phyloP scores from a whole-genome alignment of 768 basidiomycete genomes.

The Macrolepiota albuminosa region DNA sequence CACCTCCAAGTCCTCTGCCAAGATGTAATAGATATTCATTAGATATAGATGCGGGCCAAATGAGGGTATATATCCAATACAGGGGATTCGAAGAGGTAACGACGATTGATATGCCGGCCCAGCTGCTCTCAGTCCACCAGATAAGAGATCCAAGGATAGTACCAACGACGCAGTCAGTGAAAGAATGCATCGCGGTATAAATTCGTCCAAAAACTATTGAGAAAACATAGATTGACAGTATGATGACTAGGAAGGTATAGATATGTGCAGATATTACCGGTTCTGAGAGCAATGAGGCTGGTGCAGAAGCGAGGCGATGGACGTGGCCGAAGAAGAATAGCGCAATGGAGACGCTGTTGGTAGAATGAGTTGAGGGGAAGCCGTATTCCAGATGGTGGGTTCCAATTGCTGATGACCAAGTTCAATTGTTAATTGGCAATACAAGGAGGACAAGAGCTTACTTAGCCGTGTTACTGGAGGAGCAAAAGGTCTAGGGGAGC shows the following conservation, averaged over 20 bases:
- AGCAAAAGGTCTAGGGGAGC: slow-evolving; percentile 84
- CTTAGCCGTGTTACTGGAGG: slow-evolving; percentile 91
- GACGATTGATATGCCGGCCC: slow-evolving; percentile 32
- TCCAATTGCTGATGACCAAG: slow-evolving; percentile 52
- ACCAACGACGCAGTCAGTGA: slow-evolving; percentile 68
- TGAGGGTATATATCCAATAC: slow-evolving; percentile 17
- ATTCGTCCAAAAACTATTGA: slow-evolving; percentile 78
- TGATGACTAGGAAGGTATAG: slow-evolving; percentile 36
- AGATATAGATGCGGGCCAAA: slow-evolving; percentile 21
- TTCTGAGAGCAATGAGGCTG: slow-evolving; percentile 15
- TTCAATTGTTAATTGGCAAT: background rate
- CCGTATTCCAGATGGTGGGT: slow-evolving; percentile 88
- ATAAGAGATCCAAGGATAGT: slow-evolving; percentile 58
- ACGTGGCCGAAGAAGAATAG: slow-evolving; percentile 67
- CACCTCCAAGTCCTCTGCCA: slow-evolving; percentile 34
- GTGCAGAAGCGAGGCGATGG: slow-evolving; percentile 42
- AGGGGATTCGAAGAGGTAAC: slow-evolving; percentile 27
- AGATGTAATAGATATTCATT: slow-evolving; percentile 23
- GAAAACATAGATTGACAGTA: slow-evolving; percentile 55
- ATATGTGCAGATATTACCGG: slow-evolving; percentile 39
- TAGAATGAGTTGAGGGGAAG: slow-evolving; percentile 93
- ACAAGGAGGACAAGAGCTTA: slow-evolving; percentile 21
- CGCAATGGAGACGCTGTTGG: slow-evolving; percentile 86
- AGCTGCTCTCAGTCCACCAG: slow-evolving; percentile 57
- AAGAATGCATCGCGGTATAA: slow-evolving; percentile 87